Conservation (phyloP, 768 basidiomycete species). For the Lactarius sp. region DNA sequence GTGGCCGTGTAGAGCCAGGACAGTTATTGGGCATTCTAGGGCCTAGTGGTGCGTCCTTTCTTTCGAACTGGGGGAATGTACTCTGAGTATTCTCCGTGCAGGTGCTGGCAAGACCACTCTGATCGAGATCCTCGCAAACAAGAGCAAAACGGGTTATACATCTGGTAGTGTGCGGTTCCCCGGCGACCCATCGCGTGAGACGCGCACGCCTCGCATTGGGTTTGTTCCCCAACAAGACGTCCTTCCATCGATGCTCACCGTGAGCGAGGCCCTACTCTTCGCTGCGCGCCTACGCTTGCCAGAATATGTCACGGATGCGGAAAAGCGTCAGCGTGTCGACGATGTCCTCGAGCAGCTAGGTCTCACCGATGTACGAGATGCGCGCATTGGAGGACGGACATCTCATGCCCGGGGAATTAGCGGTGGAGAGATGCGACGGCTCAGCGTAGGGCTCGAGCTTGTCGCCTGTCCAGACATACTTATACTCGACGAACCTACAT, state of each 20-base stretch:
- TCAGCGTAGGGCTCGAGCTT: slow-evolving; percentile 55
- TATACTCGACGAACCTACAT: slow-evolving; percentile 59
- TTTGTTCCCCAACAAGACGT: slow-evolving; percentile 89
- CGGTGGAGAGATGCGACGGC: slow-evolving; percentile 62
- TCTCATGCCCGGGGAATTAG: slow-evolving; percentile 60
- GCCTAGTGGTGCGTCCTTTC: slow-evolving; percentile 58
- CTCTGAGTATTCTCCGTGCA: slow-evolving; percentile 24
- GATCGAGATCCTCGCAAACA: slow-evolving; percentile 85
- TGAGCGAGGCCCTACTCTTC: slow-evolving; percentile 64
- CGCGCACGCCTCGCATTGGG: slow-evolving; percentile 52
- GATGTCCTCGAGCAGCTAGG: slow-evolving; percentile 75
- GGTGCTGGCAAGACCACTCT: slow-evolving; percentile 89
- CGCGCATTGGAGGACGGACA: slow-evolving; percentile 65
- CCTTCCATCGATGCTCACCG: slow-evolving; percentile 60
- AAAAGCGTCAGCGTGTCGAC: slow-evolving; percentile 63
- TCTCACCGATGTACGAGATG: slow-evolving; percentile 60
- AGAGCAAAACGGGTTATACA: slow-evolving; percentile 65
- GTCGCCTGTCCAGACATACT: slow-evolving; percentile 57
- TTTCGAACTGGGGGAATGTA: neutral
- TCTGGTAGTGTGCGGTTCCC: slow-evolving; percentile 61
- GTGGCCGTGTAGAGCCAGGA: slow-evolving; percentile 68
- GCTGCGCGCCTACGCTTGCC: slow-evolving; percentile 83
- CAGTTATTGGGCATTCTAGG: slow-evolving; percentile 90
- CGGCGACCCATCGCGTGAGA: slow-evolving; percentile 32
- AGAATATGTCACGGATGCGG: slow-evolving; percentile 55